Base-by-base conservation (phyloP, 2,329 filamentous ascomycete genomes). In the Botryotinia narcissicola region DNA sequence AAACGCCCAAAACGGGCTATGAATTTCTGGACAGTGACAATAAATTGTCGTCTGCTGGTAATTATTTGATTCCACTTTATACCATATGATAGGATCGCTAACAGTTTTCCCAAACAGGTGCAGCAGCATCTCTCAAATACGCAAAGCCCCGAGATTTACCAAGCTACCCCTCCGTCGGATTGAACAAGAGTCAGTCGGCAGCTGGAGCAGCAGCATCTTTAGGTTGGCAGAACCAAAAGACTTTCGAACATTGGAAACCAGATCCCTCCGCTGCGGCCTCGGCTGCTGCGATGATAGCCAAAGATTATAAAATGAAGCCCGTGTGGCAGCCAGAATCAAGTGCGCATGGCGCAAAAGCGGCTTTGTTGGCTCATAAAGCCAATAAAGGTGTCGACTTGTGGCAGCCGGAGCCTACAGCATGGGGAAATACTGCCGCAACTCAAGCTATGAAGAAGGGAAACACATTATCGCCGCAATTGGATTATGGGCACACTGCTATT, bases 171-270 rank as follows among this genome's bases (percentile, higher is more conserved):
- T 90, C 91, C 16, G 81, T 86, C 73, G 91, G 92, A 54, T 85
- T 93, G 60, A 80, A 85, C 67, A 84, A 83, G 73, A 82, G 85
- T 64, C 84, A 82, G 60, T 83, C 85, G 70, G 93, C 93, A 73
- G 93, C 93, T 74, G 88, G 91, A 76, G 89, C 92, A 72, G 94
- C 93, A 71, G 93, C 93, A 59, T 88, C 87, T 70, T 84, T 95
- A 63, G 93, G 93, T 69, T 92, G 93, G 85, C 86, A 89, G 67
- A 92, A 89, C 79, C 89, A 89, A 77, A 92, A 89, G 79, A 81
- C 88, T 4, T 84, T 90, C 69, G 87, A 92, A 80, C 84, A 86
- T 80, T 92, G 90, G 90, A 91, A 88, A 79, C 89, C 91, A 29
- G 86, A 89, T 75, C 86, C 86, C 62, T 87, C 85, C n/a, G 84